Evolutionary conservation across 2,329 filamentous ascomycete species (phyloP).

Genomic region (Ascochyta rabiei): DNA sequence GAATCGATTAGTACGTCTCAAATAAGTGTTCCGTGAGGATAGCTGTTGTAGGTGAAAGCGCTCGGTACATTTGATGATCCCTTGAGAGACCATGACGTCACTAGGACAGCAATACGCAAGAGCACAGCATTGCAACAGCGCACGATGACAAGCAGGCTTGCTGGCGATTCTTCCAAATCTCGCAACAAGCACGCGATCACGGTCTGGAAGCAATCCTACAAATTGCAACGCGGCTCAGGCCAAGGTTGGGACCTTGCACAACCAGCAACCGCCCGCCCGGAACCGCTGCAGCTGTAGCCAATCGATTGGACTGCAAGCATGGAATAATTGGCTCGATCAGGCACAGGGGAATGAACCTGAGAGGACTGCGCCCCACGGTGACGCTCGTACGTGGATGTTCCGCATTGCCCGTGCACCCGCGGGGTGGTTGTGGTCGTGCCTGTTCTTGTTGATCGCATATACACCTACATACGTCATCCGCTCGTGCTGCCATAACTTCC

Average conservation of each 20-base stretch:
- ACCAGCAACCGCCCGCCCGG: neutral
- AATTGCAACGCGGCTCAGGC: conserved; percentile 10
- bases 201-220: conserved; percentile 2
- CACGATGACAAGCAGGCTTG: neutral
- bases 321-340: conserved; percentile 3
- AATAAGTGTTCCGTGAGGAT: neutral
- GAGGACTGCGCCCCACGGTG: conserved; percentile 20
- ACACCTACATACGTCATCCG: conserved; percentile 29
- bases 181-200: conserved; percentile 3
- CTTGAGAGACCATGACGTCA: conserved; percentile 1
- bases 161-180: neutral
- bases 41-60: neutral
- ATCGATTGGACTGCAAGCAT: conserved; percentile 11
- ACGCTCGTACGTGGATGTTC: conserved; percentile 21
- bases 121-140: neutral
- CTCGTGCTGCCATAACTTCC: conserved; percentile 19
- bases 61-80: neutral
- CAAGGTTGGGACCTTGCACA: conserved; percentile 8
- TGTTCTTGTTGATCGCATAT: conserved; percentile 1
- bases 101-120: neutral
- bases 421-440: conserved; percentile 15
- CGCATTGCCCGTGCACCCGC: conserved; percentile 19
- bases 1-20: no score
- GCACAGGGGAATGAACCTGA: neutral
- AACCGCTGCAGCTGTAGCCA: neutral